Evolutionary conservation across 164 flowering plant species (phyloP), one percentile per base, ranked within the genome.

Genomic region (Akebia trifoliata): DNA sequence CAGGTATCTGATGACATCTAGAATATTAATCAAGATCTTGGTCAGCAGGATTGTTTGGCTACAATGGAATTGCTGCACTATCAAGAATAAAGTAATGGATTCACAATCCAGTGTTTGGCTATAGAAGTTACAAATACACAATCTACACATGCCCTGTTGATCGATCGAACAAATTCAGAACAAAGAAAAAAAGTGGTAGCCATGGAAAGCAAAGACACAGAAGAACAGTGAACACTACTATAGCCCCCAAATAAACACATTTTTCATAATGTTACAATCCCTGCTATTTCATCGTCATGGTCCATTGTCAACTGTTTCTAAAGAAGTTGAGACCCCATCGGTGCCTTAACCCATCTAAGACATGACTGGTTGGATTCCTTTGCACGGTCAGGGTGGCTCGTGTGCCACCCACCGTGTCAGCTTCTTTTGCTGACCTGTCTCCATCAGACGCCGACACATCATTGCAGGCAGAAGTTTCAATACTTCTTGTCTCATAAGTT

Each of bases 241-340:
- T 18, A 31, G 12, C 18, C 40, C 32, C 30, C 28, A 30, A 4
- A 28, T 21, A 34, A 7, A 24, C 53, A 58, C 44, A 44, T 44
- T 44, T 44, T 43, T 47, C 6, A n/a, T n/a, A n/a, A n/a, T n/a
- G n/a, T n/a, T n/a, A n/a, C n/a, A n/a, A n/a, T n/a, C n/a, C n/a
- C n/a, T n/a, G n/a, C n/a, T n/a, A n/a, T n/a, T n/a, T n/a, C n/a
- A n/a, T n/a, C n/a, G n/a, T n/a, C n/a, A n/a, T n/a, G n/a, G n/a
- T n/a, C n/a, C n/a, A n/a, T n/a, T n/a, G 61, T 62, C 57, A 56
- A 43, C 63, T 71, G 74, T 72, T 86, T 55, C 59, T 61, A 52
- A 88, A 92, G 71, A 91, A 86, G 80, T 78, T 83, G 44, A 83
- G 70, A 73, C 89, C 90, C 90, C 92, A 88, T 6, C 91, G 81